Percentiles rank a stretch among this genome's conserved stretches.
Conservation (phyloP, 2,329 filamentous ascomycete species). For the Trichoderma gracile region DNA sequence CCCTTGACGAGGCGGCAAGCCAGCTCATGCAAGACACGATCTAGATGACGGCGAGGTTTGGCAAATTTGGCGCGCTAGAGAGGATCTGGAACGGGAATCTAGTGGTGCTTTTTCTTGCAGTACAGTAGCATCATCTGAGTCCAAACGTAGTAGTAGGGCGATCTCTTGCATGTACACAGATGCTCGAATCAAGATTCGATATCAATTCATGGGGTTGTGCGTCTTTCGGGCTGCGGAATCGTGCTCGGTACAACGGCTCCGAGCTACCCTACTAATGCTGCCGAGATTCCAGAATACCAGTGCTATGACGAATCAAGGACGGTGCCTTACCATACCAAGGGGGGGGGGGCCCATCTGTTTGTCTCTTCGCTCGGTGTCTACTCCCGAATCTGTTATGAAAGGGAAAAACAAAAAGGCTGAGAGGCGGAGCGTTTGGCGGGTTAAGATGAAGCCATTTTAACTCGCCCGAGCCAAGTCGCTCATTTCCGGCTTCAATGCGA, state of each 20-base stretch:
- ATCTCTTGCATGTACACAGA: constrained; percentile 1
- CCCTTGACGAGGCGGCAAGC: not conserved
- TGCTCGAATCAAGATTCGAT: constrained; percentile 15
- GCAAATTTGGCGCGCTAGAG: constrained; percentile 16
- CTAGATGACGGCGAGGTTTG: not conserved
- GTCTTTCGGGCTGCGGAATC: not conserved
- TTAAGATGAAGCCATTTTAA: constrained; percentile 20
- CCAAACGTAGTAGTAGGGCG: not conserved
- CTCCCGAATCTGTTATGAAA: not conserved
- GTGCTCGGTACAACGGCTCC: too few relatives aligned
- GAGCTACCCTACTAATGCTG: too few relatives aligned
- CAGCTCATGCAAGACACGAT: constrained; percentile 5
- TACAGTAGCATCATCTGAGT: not conserved
- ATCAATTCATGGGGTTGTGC: constrained; percentile 7
- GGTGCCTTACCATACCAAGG: too few relatives aligned
- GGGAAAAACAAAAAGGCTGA: not conserved
- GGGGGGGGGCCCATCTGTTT: too few relatives aligned
- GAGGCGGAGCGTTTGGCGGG: not conserved
- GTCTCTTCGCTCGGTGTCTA: not conserved
- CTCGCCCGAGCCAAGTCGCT: constrained; percentile 14
- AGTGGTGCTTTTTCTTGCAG: not conserved
- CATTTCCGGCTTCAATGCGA: constrained; percentile 23
- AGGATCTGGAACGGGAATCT: constrained; percentile 11
- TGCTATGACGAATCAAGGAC: too few relatives aligned
- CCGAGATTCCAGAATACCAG: too few relatives aligned